Evolutionary conservation across 108 stramenopile genomes (phyloP).

Genomic region (Cylindrotheca closterium): DNA sequence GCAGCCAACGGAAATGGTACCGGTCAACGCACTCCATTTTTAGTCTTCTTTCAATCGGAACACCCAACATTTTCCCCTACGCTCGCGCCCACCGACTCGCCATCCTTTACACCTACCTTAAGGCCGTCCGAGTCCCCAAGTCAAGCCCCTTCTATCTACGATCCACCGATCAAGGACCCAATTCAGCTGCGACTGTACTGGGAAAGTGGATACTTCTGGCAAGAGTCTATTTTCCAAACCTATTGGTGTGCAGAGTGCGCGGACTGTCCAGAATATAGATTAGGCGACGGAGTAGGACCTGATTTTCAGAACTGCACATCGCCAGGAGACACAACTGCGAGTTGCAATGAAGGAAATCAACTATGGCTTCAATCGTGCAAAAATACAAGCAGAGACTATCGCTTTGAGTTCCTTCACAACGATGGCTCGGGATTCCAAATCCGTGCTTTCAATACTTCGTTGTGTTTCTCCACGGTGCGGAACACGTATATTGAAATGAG

Average conservation of each 20-base stretch:
- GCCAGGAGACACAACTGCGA: neutral
- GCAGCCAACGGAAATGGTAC: neutral
- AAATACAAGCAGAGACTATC: neutral
- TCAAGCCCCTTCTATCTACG: neutral
- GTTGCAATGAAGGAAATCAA: neutral
- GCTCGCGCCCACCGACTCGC: neutral
- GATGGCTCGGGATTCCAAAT: neutral
- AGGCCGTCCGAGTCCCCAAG: neutral
- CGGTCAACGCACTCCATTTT: neutral
- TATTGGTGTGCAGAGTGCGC: neutral
- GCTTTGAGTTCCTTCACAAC: neutral
- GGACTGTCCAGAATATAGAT: neutral
- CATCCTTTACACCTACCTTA: neutral
- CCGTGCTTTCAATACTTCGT: neutral
- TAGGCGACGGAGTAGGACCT: neutral
- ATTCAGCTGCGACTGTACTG: neutral
- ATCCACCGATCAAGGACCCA: neutral
- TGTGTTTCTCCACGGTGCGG: neutral
- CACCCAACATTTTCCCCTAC: neutral
- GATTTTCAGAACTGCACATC: neutral
- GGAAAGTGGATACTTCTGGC: neutral
- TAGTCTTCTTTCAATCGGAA: neutral
- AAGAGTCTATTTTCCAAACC: neutral
- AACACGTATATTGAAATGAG: neutral
- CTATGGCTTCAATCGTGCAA: neutral